Percentiles rank a stretch among this genome's conserved stretches.
Evolutionary conservation across 805 yeast genomes (phyloP).

Genomic region (Kodamaea lidongshanica): DNA sequence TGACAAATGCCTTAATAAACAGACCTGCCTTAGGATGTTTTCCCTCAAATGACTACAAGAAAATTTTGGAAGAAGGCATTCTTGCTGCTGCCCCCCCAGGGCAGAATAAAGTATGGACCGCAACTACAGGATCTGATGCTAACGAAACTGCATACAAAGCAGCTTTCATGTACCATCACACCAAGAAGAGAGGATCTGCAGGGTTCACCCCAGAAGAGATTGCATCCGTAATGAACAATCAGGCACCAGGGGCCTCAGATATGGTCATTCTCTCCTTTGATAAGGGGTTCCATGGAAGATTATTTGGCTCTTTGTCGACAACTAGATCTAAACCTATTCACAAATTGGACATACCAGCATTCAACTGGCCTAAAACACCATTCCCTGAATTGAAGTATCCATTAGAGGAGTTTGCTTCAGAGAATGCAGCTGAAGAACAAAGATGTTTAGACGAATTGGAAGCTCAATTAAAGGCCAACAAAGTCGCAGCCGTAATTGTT

Average conservation of each 20-base stretch:
- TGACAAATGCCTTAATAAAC: conserved; percentile 37
- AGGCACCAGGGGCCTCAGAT: conserved; percentile 48
- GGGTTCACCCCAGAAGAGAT: conserved; percentile 44
- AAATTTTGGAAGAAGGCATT: conserved; percentile 44
- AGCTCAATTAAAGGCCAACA: conserved; percentile 31
- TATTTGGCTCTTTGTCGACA: conserved; percentile 50
- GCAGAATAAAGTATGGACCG: conserved; percentile 55
- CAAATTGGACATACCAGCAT: conserved; percentile 55
- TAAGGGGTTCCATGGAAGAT: conserved; percentile 51
- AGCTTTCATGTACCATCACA: conserved; percentile 59
- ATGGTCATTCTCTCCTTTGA: conserved; percentile 49
- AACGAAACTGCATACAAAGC: conserved; percentile 69
- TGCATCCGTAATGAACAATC: conserved; percentile 43
- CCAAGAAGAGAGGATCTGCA: conserved; percentile 43
- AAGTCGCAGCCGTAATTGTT: conserved; percentile 48
- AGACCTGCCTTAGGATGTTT: conserved; percentile 42
- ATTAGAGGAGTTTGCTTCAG: conserved; percentile 28
- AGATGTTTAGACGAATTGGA: conserved; percentile 43
- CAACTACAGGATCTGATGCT: conserved; percentile 63
- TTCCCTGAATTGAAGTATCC: conserved; percentile 40
- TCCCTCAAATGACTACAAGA: conserved; percentile 32
- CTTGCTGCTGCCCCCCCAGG: conserved; percentile 64
- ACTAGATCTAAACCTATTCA: conserved; percentile 54
- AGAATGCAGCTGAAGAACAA: conserved; percentile 43
- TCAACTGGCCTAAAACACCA: conserved; percentile 52